These are phyloP conservation scores for Pseudogymnoascus pannorum DNA, from an alignment of 2,329 filamentous ascomycete genomes.

Conservation along the genomic window DNA sequence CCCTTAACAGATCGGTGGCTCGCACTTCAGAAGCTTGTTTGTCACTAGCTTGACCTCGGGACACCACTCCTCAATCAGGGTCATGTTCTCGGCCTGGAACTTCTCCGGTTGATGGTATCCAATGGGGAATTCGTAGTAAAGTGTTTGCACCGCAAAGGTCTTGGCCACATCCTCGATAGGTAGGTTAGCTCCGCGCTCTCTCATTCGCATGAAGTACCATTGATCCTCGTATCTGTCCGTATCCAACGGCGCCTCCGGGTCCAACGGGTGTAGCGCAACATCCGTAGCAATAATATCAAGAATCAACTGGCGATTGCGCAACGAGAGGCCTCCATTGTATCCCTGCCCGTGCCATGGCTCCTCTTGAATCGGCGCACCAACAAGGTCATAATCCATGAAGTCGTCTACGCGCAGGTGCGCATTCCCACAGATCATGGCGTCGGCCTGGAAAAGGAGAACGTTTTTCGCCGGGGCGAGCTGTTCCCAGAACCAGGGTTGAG, in stretches of 20 bases:
- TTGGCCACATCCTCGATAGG: slow-evolving; percentile 17
- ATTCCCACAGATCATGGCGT: slow-evolving; percentile 27
- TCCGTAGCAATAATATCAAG: slow-evolving; percentile 17
- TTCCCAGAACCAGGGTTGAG: slow-evolving; percentile 28
- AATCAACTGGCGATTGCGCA: slow-evolving; percentile 29
- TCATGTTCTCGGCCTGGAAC: slow-evolving; percentile 20
- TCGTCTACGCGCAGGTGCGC: slow-evolving; percentile 21
- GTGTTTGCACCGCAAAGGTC: slow-evolving; percentile 19
- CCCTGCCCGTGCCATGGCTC: slow-evolving; percentile 14
- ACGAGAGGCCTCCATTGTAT: slow-evolving; percentile 28
- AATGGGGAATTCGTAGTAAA: slow-evolving; percentile 15
- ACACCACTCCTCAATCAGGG: slow-evolving; percentile 27
- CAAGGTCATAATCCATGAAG: slow-evolving; percentile 28
- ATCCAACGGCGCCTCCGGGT: slow-evolving; percentile 16
- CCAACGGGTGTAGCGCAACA: slow-evolving; percentile 19
- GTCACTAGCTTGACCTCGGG: slow-evolving; percentile 20
- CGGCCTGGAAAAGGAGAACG: slow-evolving; percentile 28
- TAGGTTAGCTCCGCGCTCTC: slow-evolving; percentile 19
- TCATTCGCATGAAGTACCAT: slow-evolving; percentile 25
- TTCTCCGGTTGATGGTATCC: slow-evolving; percentile 15
- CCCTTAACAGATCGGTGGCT: slow-evolving; percentile 3
- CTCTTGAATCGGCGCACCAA: slow-evolving; percentile 29
- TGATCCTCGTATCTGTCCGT: slow-evolving; percentile 24
- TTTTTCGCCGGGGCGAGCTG: slow-evolving; percentile 27
- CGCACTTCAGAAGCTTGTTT: slow-evolving; percentile 5